Evolutionary conservation across 495 filamentous ascomycete species (phyloP).

Genomic region (Haplographium delicatum): DNA sequence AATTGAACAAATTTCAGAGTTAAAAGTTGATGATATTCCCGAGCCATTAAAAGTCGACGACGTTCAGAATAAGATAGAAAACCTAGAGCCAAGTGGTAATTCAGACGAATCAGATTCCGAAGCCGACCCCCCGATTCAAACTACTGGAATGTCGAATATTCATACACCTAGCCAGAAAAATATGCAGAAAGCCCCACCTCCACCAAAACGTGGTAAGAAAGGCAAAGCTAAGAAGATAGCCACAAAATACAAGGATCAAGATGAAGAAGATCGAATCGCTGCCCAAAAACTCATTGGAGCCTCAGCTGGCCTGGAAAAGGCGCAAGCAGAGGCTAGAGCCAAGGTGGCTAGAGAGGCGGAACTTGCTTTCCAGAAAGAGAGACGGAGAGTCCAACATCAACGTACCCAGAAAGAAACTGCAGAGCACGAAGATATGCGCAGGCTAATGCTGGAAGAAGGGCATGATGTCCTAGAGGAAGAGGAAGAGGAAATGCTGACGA

Average conservation of each 20-base stretch:
- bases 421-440: conserved; percentile 62
- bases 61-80: too few relatives aligned
- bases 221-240: conserved; percentile 84
- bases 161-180: conserved; percentile 24
- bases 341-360: conserved; percentile 53
- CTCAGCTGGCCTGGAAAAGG: conserved; percentile 47
- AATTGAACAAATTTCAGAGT: conserved; percentile 27
- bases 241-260: conserved; percentile 88
- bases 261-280: conserved; percentile 82
- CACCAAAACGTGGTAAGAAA: conserved; percentile 69
- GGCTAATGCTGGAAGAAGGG: conserved; percentile 37
- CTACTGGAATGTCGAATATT: conserved; percentile 5
- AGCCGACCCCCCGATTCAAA: conserved; percentile 15
- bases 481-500: conserved; percentile 45
- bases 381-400: conserved; percentile 73
- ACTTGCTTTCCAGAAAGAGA: conserved; percentile 57
- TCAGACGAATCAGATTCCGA: conserved; percentile 25
- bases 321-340: conserved; percentile 46
- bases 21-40: conserved; percentile 29
- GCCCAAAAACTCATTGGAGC: conserved; percentile 80
- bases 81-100: too few relatives aligned
- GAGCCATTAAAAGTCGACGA: conserved; percentile 9
- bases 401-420: conserved; percentile 55
- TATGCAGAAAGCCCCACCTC: conserved; percentile 32
- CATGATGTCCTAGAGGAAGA: conserved; percentile 53